phyloP scores from a whole-genome alignment of 768 basidiomycete species.

The Lactarius sanguifluus region DNA sequence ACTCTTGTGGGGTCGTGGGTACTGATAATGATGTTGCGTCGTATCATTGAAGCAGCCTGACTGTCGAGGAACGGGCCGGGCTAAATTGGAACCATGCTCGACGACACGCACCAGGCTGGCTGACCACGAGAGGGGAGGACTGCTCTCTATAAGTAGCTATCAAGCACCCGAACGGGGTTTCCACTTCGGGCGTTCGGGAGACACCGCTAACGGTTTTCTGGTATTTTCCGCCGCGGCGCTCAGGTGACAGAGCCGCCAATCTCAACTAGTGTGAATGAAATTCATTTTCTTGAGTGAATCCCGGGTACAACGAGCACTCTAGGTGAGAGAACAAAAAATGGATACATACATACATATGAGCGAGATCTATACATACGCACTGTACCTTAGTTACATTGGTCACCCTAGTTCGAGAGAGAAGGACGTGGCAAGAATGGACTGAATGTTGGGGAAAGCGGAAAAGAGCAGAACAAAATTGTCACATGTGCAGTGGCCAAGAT shows the following conservation, averaged over 20 bases:
- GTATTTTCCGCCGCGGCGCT: constrained; percentile 11
- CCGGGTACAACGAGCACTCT: constrained; percentile 5
- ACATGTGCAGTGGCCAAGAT: constrained; percentile 7
- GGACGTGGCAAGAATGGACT: constrained; percentile 7
- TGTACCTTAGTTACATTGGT: constrained; percentile 23
- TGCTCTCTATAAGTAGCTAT: not conserved
- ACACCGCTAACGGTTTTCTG: constrained; percentile 13
- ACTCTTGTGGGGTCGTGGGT: constrained; percentile 4
- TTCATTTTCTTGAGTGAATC: constrained; percentile 1
- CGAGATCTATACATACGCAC: constrained; percentile 23
- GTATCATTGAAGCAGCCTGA: constrained; percentile 2
- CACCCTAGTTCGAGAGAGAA: not conserved
- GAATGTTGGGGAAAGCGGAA: constrained; percentile 8
- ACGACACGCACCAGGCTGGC: not conserved
- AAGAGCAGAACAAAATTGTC: constrained; percentile 2
- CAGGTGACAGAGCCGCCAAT: constrained; percentile 1
- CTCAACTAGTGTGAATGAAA: not conserved
- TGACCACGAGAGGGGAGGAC: constrained; percentile 1
- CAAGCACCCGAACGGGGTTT: constrained; percentile 17
- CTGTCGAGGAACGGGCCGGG: constrained; percentile 1
- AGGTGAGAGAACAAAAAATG: not conserved
- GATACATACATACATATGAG: constrained; percentile 24
- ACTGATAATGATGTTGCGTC: not conserved
- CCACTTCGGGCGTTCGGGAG: constrained; percentile 14
- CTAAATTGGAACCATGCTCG: not conserved